Base-by-base conservation (phyloP, 2,329 filamentous ascomycete species). In the Aspergillus transmontanensis region DNA sequence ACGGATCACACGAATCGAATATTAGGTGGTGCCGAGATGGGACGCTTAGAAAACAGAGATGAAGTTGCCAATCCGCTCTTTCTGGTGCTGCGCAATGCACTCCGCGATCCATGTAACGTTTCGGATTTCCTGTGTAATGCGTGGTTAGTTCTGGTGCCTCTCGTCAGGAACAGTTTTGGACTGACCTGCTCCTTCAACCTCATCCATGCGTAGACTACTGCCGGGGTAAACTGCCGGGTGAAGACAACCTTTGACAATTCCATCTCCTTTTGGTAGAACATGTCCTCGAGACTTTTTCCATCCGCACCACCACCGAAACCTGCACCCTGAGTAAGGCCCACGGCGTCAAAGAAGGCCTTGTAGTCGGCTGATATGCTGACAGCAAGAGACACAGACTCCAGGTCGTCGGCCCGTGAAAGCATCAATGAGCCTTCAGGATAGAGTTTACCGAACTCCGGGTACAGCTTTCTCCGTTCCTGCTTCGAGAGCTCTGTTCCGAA, bases 261-360 rank as follows among this genome's bases (percentile, higher is more conserved):
- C 95, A 98, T 98, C 82, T 99, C 95, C 82, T 97, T 98, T 79
- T 97, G 93, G 78, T 99, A 99, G 81, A 99, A 99, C 83, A 99
- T 85, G 75, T 99, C 95, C 77, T 99, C 95, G 72, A 99, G 80
- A 72, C 94, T 97, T 82, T 92, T 93, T 56, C 92, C 90, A 70
- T 97, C 93, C 19, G 87, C 84, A 30, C 90, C 89, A n/a, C 87
- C 84, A 41, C 93, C 93, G 64, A 92, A 96, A 1, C 89, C 88
- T 43, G 91, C 89, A 39, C 89, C 88, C 53, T 94, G 86, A 45
- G 90, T 93, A 71, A 91, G 81, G 39, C 89, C 89, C n/a, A 94
- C 91, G 64, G 94, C 91, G 74, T 98, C 95, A 72, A 99, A 97
- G 84, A 97, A 98, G 63, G 84, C 86, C 84, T 97, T 96, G 86